Percentiles rank a stretch among this genome's conserved stretches.
phyloP scores from a whole-genome alignment of 192 early-diverging fungal genomes.

The Mortierella antarctica region DNA sequence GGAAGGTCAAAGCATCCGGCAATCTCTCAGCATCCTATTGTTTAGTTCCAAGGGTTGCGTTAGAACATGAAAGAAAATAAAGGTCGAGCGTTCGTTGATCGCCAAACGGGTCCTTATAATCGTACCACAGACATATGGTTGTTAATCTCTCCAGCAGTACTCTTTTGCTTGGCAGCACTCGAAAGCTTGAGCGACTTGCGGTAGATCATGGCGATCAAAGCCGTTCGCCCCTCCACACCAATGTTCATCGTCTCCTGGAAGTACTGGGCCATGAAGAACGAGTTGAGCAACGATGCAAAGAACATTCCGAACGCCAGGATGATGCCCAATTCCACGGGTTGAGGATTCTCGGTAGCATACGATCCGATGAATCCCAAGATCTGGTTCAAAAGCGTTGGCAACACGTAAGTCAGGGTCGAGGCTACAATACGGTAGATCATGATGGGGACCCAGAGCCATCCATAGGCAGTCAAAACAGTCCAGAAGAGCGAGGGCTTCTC shows the following conservation, averaged over 20 bases:
- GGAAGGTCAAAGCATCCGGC: slow-evolving; percentile 14
- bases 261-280: slow-evolving; percentile 41
- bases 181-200: slow-evolving; percentile 51
- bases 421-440: slow-evolving; percentile 33
- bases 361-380: slow-evolving; percentile 44
- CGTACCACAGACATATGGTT: slow-evolving; percentile 49
- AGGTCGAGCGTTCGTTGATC: too few relatives aligned
- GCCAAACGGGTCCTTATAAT: too few relatives aligned
- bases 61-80: too few relatives aligned
- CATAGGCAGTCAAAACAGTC: slow-evolving; percentile 27
- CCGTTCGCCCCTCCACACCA: slow-evolving; percentile 42
- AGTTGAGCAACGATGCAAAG: slow-evolving; percentile 27
- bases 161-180: slow-evolving; percentile 39
- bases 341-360: slow-evolving; percentile 13
- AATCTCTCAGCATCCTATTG: slow-evolving; percentile 44
- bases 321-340: slow-evolving; percentile 38
- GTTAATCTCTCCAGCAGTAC: slow-evolving; percentile 52
- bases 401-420: slow-evolving; percentile 33
- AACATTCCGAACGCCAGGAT: slow-evolving; percentile 56
- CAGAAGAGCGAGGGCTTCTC: slow-evolving; percentile 26
- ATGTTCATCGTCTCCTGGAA: slow-evolving; percentile 39
- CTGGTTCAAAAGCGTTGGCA: slow-evolving; percentile 33
- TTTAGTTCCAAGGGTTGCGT: too few relatives aligned
- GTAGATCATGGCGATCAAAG: slow-evolving; percentile 55
- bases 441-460: slow-evolving; percentile 23